These are phyloP conservation scores for Crithidia mellificae DNA, from an alignment of 208 protist genomes.

Conservation along the genomic window DNA sequence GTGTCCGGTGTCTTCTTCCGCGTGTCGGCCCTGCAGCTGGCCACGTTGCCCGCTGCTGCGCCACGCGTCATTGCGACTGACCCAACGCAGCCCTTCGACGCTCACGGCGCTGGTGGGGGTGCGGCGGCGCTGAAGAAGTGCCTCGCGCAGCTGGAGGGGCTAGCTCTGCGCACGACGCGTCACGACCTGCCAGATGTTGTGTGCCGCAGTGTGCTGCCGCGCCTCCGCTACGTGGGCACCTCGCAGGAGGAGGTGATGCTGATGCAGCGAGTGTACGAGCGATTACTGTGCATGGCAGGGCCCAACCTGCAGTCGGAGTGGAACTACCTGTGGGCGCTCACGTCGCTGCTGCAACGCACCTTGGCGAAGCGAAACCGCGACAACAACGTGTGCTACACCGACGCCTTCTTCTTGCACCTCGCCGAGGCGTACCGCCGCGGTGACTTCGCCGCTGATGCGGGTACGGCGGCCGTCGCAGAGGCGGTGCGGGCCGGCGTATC, in stretches of 20 bases:
- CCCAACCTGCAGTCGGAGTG: slow-evolving; percentile 57
- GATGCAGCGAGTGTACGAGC: slow-evolving; percentile 59
- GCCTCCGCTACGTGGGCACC: slow-evolving; percentile 44
- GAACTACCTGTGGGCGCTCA: slow-evolving; percentile 62
- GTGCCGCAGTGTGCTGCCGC: slow-evolving; percentile 54
- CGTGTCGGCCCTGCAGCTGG: slow-evolving; percentile 11
- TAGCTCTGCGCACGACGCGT: slow-evolving; percentile 15
- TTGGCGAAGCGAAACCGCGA: slow-evolving; percentile 42
- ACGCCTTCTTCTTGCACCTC: slow-evolving; percentile 72
- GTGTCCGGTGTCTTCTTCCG: slow-evolving; percentile 23
- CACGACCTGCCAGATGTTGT: slow-evolving; percentile 38
- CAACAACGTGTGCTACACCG: slow-evolving; percentile 58
- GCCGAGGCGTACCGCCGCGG: slow-evolving; percentile 40
- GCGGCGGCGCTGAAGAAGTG: slow-evolving; percentile 26
- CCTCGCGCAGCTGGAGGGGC: slow-evolving; percentile 30
- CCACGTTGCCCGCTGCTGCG: not conserved
- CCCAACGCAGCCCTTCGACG: not conserved
- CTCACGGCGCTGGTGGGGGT: not conserved
- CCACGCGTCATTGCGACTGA: not conserved
- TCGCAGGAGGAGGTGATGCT: slow-evolving; percentile 69
- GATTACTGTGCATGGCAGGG: slow-evolving; percentile 38
- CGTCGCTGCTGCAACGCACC: slow-evolving; percentile 50
- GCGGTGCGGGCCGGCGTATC: slow-evolving; percentile 44
- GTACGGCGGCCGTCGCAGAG: slow-evolving; percentile 30
- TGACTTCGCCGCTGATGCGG: slow-evolving; percentile 24